phyloP scores from a whole-genome alignment of 331 rosid species.

The Stylosanthes scabra region DNA sequence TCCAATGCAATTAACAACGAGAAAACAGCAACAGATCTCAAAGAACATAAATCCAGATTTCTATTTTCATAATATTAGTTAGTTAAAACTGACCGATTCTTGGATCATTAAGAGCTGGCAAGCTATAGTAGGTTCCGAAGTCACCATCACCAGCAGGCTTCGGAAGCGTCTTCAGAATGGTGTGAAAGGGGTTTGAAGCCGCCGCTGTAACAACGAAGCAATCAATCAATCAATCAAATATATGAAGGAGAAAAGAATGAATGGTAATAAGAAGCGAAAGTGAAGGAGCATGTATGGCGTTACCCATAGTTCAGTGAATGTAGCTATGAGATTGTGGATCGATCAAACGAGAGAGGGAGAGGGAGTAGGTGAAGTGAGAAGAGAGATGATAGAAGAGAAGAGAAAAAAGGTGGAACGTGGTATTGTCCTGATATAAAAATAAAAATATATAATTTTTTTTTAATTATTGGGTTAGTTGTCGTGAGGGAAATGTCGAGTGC shows the following conservation, averaged over 20 bases:
- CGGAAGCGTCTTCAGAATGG: constrained; percentile 65
- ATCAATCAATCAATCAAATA: constrained; percentile 35
- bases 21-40: constrained; percentile 21
- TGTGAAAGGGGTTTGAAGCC: constrained; percentile 61
- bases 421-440: not conserved
- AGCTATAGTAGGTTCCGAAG: constrained; percentile 79
- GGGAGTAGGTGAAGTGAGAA: not conserved
- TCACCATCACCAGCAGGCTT: constrained; percentile 73
- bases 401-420: not conserved
- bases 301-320: constrained; percentile 50
- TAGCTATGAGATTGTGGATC: constrained; percentile 25
- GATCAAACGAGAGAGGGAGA: constrained; percentile 14
- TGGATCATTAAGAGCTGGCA: constrained; percentile 82
- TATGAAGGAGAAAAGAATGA: not conserved
- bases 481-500: no score
- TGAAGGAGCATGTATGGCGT: constrained; percentile 11
- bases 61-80: not conserved
- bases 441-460: no score
- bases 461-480: no score
- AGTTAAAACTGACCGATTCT: constrained; percentile 61
- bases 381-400: not conserved
- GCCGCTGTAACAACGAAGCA: constrained; percentile 47
- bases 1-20: not conserved
- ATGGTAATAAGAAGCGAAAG: not conserved
- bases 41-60: constrained; percentile 17